Conservation (phyloP, 2,329 filamentous ascomycete species). For the Alternaria ventricosa region DNA sequence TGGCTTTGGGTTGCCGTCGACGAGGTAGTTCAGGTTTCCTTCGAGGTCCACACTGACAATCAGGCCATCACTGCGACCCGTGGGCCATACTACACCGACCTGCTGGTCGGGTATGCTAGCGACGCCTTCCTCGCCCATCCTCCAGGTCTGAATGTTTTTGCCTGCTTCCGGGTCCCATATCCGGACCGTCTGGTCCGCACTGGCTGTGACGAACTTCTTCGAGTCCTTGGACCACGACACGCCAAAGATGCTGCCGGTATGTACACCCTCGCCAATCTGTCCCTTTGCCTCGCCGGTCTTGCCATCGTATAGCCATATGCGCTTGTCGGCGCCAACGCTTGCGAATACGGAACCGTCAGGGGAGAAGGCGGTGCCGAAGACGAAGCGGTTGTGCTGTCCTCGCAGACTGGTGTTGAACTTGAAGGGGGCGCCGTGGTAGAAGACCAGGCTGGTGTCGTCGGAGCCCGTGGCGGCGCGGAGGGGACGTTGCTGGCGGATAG, state of each 20-base stretch:
- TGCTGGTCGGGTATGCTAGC: constrained; percentile 84
- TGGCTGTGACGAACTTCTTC: constrained; percentile 85
- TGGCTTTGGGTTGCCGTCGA: constrained; percentile 72
- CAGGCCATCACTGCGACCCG: constrained; percentile 80
- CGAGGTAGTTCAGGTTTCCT: constrained; percentile 89
- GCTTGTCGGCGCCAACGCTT: constrained; percentile 89
- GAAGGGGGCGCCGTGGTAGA: constrained; percentile 93
- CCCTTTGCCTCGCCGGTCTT: constrained; percentile 86
- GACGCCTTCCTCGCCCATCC: constrained; percentile 75
- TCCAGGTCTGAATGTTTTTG: constrained; percentile 81
- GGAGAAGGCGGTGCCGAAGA: constrained; percentile 86
- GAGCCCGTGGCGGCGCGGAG: constrained; percentile 88
- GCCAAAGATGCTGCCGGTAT: constrained; percentile 91
- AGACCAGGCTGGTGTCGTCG: constrained; percentile 88
- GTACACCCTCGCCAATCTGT: constrained; percentile 80
- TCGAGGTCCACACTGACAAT: constrained; percentile 89
- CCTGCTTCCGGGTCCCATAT: constrained; percentile 89
- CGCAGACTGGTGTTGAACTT: constrained; percentile 88
- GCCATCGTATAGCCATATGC: constrained; percentile 94
- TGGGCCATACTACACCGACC: constrained; percentile 90
- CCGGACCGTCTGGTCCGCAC: constrained; percentile 92
- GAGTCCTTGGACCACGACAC: constrained; percentile 91
- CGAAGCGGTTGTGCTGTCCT: constrained; percentile 83
- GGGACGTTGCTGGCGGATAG: constrained; percentile 88
- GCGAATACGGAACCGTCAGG: constrained; percentile 83